Base-by-base conservation (phyloP, 305 asterid genomes). In the Solanum chacoense region DNA sequence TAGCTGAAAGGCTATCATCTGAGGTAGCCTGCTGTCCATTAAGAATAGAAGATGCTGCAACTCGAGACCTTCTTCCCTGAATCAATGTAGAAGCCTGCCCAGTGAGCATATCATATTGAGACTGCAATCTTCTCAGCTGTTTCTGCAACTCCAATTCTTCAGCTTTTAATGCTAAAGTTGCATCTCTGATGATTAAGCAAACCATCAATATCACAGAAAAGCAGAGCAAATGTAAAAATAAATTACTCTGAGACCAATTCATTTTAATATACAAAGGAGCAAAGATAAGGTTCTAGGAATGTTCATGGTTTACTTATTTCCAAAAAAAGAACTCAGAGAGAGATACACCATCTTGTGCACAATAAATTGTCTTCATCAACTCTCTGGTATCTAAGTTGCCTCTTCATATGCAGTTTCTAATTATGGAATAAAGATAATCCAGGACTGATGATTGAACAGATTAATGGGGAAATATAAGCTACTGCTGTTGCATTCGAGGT, bases 21-120 rank as follows among this genome's bases (percentile, higher is more conserved):
- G 94, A 90, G 63, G 96, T 90, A 72, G 96, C 90, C 90, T 95
- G 91, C 88, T 96, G 98, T 77, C 98, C 98, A 88, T 93, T 97
- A 87, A 98, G 98, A 35, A 92, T 87, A 89, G 99, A 96, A n/a
- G 99, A 95, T 88, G 99, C 98, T 85, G 96, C 94, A 89, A 97
- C 96, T 85, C 99, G 95, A 86, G 99, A 96, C 89, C 99, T 92
- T 96, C 98, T 93, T 90, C 99, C 99, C 92, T 96, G 99, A 91
- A 95, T 95, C 90, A 97, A 93, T 88, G 97, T 87, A 88, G 98
- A 96, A 80, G 99, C 98, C 91, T 96, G 98, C 59, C 93, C 98
- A 6, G 98, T 93, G 87, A 97, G 98, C 96, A 94, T 94, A 89
- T 96, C 98, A 88, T 94, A 94, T 91, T 95, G 99, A 78, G 92